A percentile compares a stretch with the other conserved stretches of the same genome.
phyloP scores from a whole-genome alignment of 75 land plant species.

The Pinus tabuliformis region DNA sequence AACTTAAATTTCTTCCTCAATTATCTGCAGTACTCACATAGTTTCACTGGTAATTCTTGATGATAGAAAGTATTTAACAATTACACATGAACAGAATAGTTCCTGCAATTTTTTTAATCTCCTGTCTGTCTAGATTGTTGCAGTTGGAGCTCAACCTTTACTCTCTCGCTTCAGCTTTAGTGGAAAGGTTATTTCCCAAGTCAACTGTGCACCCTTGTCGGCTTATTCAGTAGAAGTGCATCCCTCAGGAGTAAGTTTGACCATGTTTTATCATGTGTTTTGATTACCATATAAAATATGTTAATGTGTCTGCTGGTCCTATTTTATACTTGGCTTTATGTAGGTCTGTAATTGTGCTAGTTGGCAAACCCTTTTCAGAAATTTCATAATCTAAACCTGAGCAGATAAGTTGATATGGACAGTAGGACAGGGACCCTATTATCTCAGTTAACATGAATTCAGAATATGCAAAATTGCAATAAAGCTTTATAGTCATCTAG shows the following conservation, averaged over 20 bases:
- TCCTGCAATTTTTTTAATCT: not conserved
- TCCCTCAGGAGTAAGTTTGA: conserved; percentile 65
- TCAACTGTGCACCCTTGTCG: conserved; percentile 74
- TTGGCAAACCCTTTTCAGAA: not conserved
- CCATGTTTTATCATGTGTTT: not conserved
- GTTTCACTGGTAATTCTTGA: not conserved
- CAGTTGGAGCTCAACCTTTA: conserved; percentile 74
- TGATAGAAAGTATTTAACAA: not conserved
- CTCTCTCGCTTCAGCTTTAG: conserved; percentile 63
- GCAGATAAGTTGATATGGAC: not conserved
- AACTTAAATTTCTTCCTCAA: not conserved
- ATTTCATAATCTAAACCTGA: not conserved
- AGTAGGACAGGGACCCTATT: too few species aligned
- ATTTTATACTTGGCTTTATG: not conserved
- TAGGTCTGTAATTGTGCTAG: not conserved
- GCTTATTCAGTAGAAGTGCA: conserved; percentile 71
- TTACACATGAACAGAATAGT: not conserved
- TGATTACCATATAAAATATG: not conserved
- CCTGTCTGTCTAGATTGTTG: conserved; percentile 46
- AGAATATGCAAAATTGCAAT: too few species aligned
- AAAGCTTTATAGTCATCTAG: too few species aligned
- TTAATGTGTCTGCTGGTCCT: not conserved
- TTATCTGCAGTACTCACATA: not conserved
- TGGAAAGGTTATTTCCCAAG: conserved; percentile 66
- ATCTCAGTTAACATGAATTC: too few species aligned